phyloP scores from a whole-genome alignment of 2,329 filamentous ascomycete genomes.

The Monosporascus sp. region DNA sequence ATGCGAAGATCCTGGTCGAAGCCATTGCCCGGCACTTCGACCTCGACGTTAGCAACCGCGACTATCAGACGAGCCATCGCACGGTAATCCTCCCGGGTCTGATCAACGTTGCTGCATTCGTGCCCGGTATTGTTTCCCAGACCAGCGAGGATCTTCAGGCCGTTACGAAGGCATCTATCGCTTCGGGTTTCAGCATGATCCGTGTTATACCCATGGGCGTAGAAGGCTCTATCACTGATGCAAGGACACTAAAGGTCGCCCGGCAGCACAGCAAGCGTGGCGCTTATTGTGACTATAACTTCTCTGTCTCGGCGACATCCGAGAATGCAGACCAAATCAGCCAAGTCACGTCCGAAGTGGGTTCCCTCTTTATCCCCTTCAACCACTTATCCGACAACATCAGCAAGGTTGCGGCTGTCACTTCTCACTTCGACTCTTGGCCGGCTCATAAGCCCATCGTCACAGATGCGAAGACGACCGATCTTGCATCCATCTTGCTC shows the following conservation, averaged over 20 bases:
- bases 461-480: conserved; percentile 75
- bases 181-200: conserved; percentile 75
- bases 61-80: conserved; percentile 87
- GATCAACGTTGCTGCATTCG: conserved; percentile 76
- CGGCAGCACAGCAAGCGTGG: conserved; percentile 66
- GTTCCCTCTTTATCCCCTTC: conserved; percentile 78
- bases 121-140: conserved; percentile 63
- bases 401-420: conserved; percentile 76
- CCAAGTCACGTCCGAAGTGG: conserved; percentile 67
- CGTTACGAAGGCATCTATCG: conserved; percentile 69
- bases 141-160: conserved; percentile 63
- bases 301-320: conserved; percentile 70
- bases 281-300: conserved; percentile 73
- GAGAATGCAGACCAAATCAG: conserved; percentile 71
- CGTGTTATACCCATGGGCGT: conserved; percentile 72
- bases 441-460: conserved; percentile 73
- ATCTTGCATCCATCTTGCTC: conserved; percentile 74
- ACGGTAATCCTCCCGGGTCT: conserved; percentile 69
- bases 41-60: conserved; percentile 74
- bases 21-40: conserved; percentile 87
- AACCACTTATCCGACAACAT: conserved; percentile 78
- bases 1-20: conserved; percentile 94
- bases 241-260: conserved; percentile 64
- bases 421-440: conserved; percentile 74
- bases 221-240: conserved; percentile 68